phyloP scores from a whole-genome alignment of 176 grass and related monocot genomes.

The Paspalum notatum region DNA sequence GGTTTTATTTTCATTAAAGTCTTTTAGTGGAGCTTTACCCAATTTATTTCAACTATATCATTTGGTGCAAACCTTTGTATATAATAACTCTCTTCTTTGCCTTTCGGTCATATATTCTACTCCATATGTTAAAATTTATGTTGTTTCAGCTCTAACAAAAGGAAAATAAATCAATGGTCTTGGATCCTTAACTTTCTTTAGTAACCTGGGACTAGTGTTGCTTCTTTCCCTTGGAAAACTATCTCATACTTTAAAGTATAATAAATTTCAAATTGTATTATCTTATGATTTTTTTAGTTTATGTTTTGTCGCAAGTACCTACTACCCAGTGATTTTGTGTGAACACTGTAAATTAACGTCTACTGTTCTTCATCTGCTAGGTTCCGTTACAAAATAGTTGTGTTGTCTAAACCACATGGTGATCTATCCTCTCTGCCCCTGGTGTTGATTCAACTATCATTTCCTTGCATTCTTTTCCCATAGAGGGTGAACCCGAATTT shows the following conservation, averaged over 20 bases:
- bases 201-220: not conserved
- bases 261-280: not conserved
- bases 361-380: not conserved
- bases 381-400: not conserved
- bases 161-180: not conserved
- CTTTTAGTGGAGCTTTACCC: slow-evolving; percentile 19
- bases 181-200: not conserved
- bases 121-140: not conserved
- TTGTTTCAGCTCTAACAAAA: not conserved
- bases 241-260: not conserved
- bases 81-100: not conserved
- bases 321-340: not conserved
- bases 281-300: slow-evolving; percentile 3
- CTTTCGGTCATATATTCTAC: not conserved
- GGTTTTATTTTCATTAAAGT: slow-evolving; percentile 50
- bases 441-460: not conserved
- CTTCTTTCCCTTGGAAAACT: not conserved
- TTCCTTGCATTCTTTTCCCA: not conserved
- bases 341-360: not conserved
- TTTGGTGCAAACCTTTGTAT: not conserved
- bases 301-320: not conserved
- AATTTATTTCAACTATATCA: not conserved
- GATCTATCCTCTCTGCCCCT: not conserved
- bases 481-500: too few relatives aligned
- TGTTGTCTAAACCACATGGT: not conserved